A percentile compares a stretch with the other conserved stretches of the same genome.
phyloP scores from a whole-genome alignment of 345 rosid species.

The Rhodomyrtus tomentosa region DNA sequence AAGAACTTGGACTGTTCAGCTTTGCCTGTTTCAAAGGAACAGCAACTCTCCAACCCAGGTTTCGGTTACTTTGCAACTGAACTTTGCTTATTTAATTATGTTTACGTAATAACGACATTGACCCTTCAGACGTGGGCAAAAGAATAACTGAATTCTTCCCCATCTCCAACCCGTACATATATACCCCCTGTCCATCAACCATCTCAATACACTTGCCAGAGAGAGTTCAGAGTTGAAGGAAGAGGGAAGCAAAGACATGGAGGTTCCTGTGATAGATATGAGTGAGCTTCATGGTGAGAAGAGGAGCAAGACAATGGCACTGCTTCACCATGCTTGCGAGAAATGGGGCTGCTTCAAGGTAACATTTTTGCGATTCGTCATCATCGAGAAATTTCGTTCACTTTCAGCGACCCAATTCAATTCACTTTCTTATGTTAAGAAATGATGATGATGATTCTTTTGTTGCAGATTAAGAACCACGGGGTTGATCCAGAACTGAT shows the following conservation, averaged over 20 bases:
- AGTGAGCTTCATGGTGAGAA: slow-evolving; percentile 48
- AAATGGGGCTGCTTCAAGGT: slow-evolving; percentile 92
- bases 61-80: background rate
- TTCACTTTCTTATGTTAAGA: background rate
- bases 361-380: background rate
- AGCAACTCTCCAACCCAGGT: background rate
- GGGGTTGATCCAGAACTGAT: slow-evolving; percentile 57
- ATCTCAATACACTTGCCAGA: background rate
- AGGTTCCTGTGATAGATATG: slow-evolving; percentile 60
- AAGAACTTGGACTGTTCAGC: slow-evolving; percentile 21
- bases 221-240: background rate
- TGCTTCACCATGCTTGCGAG: slow-evolving; percentile 71
- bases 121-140: background rate
- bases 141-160: background rate
- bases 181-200: background rate
- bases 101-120: background rate
- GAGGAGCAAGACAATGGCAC: slow-evolving; percentile 45
- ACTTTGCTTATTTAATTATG: background rate
- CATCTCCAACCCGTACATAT: background rate
- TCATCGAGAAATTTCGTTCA: background rate
- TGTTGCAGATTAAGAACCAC: slow-evolving; percentile 68
- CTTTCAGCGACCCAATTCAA: background rate
- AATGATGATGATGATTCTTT: background rate
- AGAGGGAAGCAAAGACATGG: slow-evolving; percentile 14
- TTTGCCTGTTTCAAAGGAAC: background rate